These are phyloP conservation scores for Kalaharituber pfeilii DNA, from an alignment of 2,329 filamentous ascomycete species.

Conservation along the genomic window DNA sequence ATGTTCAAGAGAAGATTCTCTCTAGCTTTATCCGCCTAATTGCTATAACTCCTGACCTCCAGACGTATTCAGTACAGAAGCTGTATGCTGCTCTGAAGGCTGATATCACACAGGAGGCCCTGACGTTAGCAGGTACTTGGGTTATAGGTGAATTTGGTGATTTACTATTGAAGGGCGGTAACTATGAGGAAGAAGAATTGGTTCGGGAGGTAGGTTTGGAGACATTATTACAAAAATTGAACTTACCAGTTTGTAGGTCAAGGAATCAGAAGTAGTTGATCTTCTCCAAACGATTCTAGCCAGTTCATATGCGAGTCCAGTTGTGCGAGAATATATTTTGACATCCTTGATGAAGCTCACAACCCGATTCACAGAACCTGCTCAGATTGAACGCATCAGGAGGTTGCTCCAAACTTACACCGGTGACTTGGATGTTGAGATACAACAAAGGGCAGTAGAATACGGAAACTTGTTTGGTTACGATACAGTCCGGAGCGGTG, in stretches of 20 bases:
- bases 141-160: slow-evolving; percentile 96
- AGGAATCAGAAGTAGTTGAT: slow-evolving; percentile 78
- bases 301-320: slow-evolving; percentile 83
- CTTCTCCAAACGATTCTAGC: slow-evolving; percentile 83
- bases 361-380: slow-evolving; percentile 61
- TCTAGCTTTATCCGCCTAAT: slow-evolving; percentile 93
- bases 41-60: slow-evolving; percentile 80
- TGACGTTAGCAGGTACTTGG: slow-evolving; percentile 88
- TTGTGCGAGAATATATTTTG: slow-evolving; percentile 87
- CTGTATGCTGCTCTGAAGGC: slow-evolving; percentile 80
- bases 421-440: slow-evolving; percentile 79
- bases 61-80: slow-evolving; percentile 93
- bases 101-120: slow-evolving; percentile 90
- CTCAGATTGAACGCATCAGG: slow-evolving; percentile 74
- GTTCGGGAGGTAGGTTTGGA: slow-evolving; percentile 38
- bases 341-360: slow-evolving; percentile 91
- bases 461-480: slow-evolving; percentile 88
- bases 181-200: slow-evolving; percentile 72
- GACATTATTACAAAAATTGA: background rate
- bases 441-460: slow-evolving; percentile 89
- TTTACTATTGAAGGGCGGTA: slow-evolving; percentile 67
- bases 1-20: slow-evolving; percentile 92
- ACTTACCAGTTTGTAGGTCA: slow-evolving; percentile 40
- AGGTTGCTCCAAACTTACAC: slow-evolving; percentile 61
- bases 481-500: slow-evolving; percentile 71